Evolutionary conservation across 2,329 filamentous ascomycete species (phyloP).

Genomic region (Colletotrichum gigasporum): DNA sequence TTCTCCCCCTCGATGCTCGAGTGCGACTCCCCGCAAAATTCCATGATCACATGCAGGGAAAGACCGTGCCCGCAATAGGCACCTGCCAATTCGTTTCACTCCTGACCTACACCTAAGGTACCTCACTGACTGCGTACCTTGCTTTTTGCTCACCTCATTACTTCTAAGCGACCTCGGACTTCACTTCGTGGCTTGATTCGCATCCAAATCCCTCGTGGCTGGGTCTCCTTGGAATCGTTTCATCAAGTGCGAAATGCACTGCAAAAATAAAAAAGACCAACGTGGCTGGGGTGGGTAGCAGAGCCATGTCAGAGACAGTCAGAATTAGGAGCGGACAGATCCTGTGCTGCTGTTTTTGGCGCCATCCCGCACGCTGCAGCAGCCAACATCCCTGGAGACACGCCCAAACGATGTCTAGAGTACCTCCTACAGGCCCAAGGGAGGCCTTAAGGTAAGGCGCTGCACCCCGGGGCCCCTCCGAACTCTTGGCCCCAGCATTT

Average conservation of each 20-base stretch:
- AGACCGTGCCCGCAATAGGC: not conserved
- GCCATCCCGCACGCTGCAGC: not conserved
- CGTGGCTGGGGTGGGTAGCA: not conserved
- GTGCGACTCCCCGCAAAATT: not conserved
- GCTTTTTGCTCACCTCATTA: not conserved
- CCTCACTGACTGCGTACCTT: no score
- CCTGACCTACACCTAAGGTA: no score
- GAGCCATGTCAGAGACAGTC: not conserved
- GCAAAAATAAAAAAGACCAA: not conserved
- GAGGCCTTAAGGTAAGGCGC: no score
- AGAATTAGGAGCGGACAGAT: not conserved
- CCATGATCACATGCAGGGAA: not conserved
- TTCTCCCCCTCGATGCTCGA: no score
- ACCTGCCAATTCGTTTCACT: conserved; percentile 5
- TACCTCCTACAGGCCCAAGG: no score
- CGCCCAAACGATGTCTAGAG: no score
- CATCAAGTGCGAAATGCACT: no score
- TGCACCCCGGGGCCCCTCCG: no score
- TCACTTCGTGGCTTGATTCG: no score
- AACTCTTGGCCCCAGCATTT: conserved; percentile 27
- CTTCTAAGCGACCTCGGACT: not conserved
- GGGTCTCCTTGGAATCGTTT: no score
- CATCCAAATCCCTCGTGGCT: no score
- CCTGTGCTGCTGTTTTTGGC: conserved; percentile 10
- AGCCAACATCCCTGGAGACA: not conserved